Evolutionary conservation across 768 basidiomycete species (phyloP).

Genomic region (Leucocoprinus leucothites): DNA sequence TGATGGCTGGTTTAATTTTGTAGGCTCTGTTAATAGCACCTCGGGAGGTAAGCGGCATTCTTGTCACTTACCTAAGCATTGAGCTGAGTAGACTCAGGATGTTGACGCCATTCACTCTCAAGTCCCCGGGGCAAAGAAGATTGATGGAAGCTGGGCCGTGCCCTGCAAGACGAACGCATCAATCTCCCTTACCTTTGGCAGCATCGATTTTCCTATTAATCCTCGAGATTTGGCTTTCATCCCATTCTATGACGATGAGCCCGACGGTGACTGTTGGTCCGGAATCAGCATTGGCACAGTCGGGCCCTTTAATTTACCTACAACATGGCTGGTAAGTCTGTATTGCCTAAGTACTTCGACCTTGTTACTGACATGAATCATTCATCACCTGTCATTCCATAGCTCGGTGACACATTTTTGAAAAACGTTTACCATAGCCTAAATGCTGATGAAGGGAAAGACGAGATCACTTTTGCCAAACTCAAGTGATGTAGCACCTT

Average conservation of each 20-base stretch:
- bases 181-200: slow-evolving; percentile 59
- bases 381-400: not conserved
- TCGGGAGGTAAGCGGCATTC: not conserved
- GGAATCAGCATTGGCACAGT: slow-evolving; percentile 56
- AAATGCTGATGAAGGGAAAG: slow-evolving; percentile 23
- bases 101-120: slow-evolving; percentile 50
- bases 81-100: slow-evolving; percentile 31
- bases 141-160: slow-evolving; percentile 52
- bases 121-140: slow-evolving; percentile 53
- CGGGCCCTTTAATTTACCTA: slow-evolving; percentile 33
- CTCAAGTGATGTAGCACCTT: slow-evolving; percentile 6
- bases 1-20: not conserved
- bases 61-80: slow-evolving; percentile 11
- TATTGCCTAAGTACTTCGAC: not conserved
- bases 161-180: slow-evolving; percentile 59
- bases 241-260: slow-evolving; percentile 45
- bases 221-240: slow-evolving; percentile 54
- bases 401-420: slow-evolving; percentile 40
- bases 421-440: slow-evolving; percentile 40
- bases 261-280: slow-evolving; percentile 53
- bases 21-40: slow-evolving; percentile 5
- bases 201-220: slow-evolving; percentile 53
- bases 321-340: slow-evolving; percentile 59
- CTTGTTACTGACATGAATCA: not conserved
- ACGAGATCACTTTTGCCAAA: slow-evolving; percentile 32